Evolutionary conservation across 169 alveolate genomes (phyloP).

Genomic region (Perkinsus olseni): DNA sequence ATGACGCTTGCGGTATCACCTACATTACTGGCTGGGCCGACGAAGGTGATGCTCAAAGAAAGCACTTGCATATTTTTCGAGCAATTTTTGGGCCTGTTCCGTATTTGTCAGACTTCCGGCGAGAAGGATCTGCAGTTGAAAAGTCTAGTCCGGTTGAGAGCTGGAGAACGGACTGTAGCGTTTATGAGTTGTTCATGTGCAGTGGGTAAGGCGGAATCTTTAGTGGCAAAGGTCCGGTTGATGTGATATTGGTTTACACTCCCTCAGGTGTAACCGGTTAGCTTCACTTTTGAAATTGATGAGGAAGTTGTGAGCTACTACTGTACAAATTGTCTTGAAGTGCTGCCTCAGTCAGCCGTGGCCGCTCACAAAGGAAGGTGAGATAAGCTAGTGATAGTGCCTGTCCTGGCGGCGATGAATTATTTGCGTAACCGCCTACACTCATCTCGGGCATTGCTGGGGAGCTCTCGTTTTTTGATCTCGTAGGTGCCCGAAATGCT

Average conservation of each 20-base stretch:
- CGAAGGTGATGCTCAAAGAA: too few relatives aligned
- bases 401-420: too few relatives aligned
- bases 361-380: not conserved
- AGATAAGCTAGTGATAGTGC: too few relatives aligned
- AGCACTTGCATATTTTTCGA: too few relatives aligned
- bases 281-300: not conserved
- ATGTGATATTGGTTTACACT: not conserved
- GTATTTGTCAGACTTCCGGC: too few relatives aligned
- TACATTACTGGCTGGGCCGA: not conserved
- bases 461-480: not conserved
- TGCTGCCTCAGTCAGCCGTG: not conserved
- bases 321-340: not conserved
- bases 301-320: not conserved
- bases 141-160: not conserved
- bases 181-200: not conserved
- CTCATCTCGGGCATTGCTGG: not conserved
- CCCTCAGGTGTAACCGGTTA: not conserved
- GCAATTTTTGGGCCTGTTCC: too few relatives aligned
- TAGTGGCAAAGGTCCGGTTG: not conserved
- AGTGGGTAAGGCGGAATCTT: too few relatives aligned
- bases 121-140: not conserved
- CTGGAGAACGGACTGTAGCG: not conserved
- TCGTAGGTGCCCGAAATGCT: not conserved
- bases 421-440: too few relatives aligned
- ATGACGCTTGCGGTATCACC: not conserved